Evolutionary conservation across 192 early-diverging fungal genomes (phyloP).

Genomic region (Pilobolus umbonatus): DNA sequence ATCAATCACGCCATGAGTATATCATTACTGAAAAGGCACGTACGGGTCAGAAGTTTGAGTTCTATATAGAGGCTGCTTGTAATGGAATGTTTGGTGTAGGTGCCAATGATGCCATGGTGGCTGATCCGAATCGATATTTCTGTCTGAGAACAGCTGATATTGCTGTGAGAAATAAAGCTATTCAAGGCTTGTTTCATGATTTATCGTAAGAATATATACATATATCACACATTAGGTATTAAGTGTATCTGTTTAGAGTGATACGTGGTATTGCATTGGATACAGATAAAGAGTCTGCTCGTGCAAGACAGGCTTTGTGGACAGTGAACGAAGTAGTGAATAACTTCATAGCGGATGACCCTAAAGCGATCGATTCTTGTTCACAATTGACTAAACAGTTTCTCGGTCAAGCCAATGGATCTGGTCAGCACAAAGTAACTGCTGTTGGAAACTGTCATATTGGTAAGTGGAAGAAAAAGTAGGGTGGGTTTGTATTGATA

Average conservation of each 20-base stretch:
- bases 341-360: slow-evolving; percentile 49
- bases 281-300: slow-evolving; percentile 61
- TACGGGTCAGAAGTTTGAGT: slow-evolving; percentile 48
- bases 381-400: slow-evolving; percentile 54
- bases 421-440: slow-evolving; percentile 66
- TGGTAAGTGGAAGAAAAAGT: slow-evolving; percentile 53
- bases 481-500: slow-evolving; percentile 8
- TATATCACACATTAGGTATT: too few relatives aligned
- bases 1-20: slow-evolving; percentile 50
- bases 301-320: slow-evolving; percentile 73
- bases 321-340: slow-evolving; percentile 79
- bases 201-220: slow-evolving; percentile 16
- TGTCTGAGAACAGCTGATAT: slow-evolving; percentile 59
- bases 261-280: slow-evolving; percentile 68
- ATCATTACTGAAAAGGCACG: slow-evolving; percentile 37
- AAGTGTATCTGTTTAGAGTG: too few relatives aligned
- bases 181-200: slow-evolving; percentile 68
- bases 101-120: slow-evolving; percentile 46
- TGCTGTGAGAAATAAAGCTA: slow-evolving; percentile 60
- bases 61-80: slow-evolving; percentile 89
- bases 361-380: slow-evolving; percentile 36
- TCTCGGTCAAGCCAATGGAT: slow-evolving; percentile 55
- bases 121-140: slow-evolving; percentile 62
- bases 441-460: slow-evolving; percentile 80
- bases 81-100: slow-evolving; percentile 92